Base-by-base conservation (phyloP, 1,139 yeast genomes). In the Suhomyces anneliseae region DNA sequence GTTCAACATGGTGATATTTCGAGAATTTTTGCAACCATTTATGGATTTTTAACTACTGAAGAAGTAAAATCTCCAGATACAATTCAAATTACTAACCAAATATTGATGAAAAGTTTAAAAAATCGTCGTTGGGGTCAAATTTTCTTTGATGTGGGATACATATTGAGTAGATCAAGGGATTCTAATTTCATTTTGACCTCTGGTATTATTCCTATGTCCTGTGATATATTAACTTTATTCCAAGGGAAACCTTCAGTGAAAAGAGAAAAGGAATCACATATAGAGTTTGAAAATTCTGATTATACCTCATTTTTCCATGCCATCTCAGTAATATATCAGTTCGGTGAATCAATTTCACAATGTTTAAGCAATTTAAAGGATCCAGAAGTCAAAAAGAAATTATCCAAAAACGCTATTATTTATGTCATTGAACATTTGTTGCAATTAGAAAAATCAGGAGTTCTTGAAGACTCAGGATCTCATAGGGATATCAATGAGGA, bases 281-380 rank as follows among this genome's bases (percentile, higher is more conserved):
- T 93, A 10, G 97, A 92, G 60, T 93, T 87, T 61, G 99, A 93
- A 60, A 85, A 85, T 40, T 90, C 89, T 19, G 90, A 87, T 45
- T 92, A 93, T 74, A 84, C 93, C 0, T 81, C 88, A 0, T 89
- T 82, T 58, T 89, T 89, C 65, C 88, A 87, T 54, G 84, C 90
- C 32, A 82, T 86, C 52, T 88, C 83, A 61, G 85, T 83, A 8
- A 77, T 86, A 6, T 81, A 85, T 24, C 85, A 85, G 46, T 79
- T 85, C 57, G 78, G 83, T 0, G 88, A 84, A 49, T 71, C 69
- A 40, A 68, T 80, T 29, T 82, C 87, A 2, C 82, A 79, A 44
- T 74, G 81, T 40, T 66, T 78, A 19, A 67, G 61, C 38, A 70
- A 66, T 38, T 49, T 74, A 26, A 50, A 53, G 15, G 64, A 62